phyloP scores from a whole-genome alignment of 208 protist species.

The Crithidia mellificae region DNA sequence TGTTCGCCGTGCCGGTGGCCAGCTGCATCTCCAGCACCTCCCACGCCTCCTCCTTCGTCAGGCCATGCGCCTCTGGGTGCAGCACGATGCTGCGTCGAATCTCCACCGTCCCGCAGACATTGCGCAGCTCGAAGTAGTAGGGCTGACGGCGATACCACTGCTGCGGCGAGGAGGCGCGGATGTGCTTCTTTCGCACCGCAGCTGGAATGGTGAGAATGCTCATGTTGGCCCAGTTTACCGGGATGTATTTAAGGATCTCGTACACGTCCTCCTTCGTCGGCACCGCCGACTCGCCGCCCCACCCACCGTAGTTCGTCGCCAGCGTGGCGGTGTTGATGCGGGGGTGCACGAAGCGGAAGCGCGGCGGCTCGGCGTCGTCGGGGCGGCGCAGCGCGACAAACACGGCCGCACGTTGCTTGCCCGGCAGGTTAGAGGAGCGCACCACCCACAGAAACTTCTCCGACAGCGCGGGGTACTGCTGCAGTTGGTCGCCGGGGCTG shows the following conservation, averaged over 20 bases:
- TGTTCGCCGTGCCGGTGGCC: constrained; percentile 67
- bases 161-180: constrained; percentile 54
- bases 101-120: constrained; percentile 66
- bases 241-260: constrained; percentile 83
- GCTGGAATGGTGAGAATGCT: constrained; percentile 64
- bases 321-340: constrained; percentile 27
- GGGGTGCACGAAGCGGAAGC: constrained; percentile 44
- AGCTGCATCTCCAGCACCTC: constrained; percentile 59
- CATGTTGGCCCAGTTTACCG: constrained; percentile 81
- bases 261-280: constrained; percentile 77
- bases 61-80: constrained; percentile 77
- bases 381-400: constrained; percentile 43
- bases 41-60: constrained; percentile 63
- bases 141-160: constrained; percentile 86
- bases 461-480: constrained; percentile 5
- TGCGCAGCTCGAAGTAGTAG: constrained; percentile 84
- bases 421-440: not conserved
- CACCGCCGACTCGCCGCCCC: constrained; percentile 44
- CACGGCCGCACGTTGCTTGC: not conserved
- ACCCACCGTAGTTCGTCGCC: constrained; percentile 77
- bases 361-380: constrained; percentile 39
- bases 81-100: constrained; percentile 75
- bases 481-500: not conserved
- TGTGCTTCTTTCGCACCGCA: constrained; percentile 56
- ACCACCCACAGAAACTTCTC: constrained; percentile 27